Evolutionary conservation across 352 stramenopile genomes (phyloP).

Genomic region (Saprolegnia parasitica): DNA sequence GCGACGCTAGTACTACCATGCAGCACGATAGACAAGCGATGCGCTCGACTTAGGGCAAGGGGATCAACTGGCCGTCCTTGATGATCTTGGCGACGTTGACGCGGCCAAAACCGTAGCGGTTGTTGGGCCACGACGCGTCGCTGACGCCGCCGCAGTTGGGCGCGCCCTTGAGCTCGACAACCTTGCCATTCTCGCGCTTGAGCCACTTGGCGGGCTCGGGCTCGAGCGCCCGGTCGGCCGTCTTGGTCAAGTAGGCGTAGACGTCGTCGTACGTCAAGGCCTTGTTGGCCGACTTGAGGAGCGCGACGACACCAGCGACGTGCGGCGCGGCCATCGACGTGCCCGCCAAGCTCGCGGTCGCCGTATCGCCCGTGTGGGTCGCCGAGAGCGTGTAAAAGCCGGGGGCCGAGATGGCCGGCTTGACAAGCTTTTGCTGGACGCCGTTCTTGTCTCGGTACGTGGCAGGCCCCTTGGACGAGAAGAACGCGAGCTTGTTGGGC

Average conservation of each 20-base stretch:
- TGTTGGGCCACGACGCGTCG: slow-evolving; percentile 47
- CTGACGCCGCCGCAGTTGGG: slow-evolving; percentile 37
- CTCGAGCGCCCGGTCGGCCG: slow-evolving; percentile 27
- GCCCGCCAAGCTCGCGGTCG: slow-evolving; percentile 28
- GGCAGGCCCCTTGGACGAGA: slow-evolving; percentile 35
- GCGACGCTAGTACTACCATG: too few relatives aligned
- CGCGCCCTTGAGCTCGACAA: neutral
- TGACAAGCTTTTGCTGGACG: slow-evolving; percentile 34
- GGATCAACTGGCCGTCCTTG: slow-evolving; percentile 13
- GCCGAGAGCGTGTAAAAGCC: slow-evolving; percentile 31
- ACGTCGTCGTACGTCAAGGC: slow-evolving; percentile 32
- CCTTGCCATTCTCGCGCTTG: neutral
- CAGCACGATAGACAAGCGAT: too few relatives aligned
- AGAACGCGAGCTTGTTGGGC: slow-evolving; percentile 35
- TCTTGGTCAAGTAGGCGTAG: slow-evolving; percentile 27
- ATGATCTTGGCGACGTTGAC: slow-evolving; percentile 37
- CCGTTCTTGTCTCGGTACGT: slow-evolving; percentile 17
- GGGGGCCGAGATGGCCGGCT: slow-evolving; percentile 37
- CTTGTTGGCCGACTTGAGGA: slow-evolving; percentile 40
- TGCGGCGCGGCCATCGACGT: slow-evolving; percentile 40
- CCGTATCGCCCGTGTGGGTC: slow-evolving; percentile 21
- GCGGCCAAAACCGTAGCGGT: slow-evolving; percentile 50
- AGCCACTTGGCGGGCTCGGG: slow-evolving; percentile 4
- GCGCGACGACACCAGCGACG: slow-evolving; percentile 41
- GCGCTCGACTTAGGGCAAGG: too few relatives aligned